A percentile compares a stretch with the other conserved stretches of the same genome.
These are phyloP conservation scores for Hypoxylon sp. DNA, from an alignment of 2,329 filamentous ascomycete genomes.

Conservation along the genomic window DNA sequence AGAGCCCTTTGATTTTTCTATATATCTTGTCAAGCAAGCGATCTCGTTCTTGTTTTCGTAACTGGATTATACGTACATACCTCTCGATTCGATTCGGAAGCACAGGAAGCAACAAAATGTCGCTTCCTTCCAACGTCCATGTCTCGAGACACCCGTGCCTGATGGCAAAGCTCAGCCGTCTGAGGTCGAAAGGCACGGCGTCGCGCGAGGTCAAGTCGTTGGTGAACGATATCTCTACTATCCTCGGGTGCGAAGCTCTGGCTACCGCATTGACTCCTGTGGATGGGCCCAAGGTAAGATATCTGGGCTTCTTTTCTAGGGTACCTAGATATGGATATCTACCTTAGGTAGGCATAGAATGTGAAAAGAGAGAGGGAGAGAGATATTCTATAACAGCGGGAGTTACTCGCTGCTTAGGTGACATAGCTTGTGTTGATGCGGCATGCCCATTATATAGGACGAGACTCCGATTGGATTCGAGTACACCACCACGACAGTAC, in stretches of 20 bases:
- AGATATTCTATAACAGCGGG: background rate
- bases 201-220: slow-evolving; percentile 83
- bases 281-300: slow-evolving; percentile 71
- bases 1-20: background rate
- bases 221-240: slow-evolving; percentile 86
- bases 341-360: too few relatives aligned
- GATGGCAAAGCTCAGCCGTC: slow-evolving; percentile 87
- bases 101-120: slow-evolving; percentile 40
- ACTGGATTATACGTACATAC: background rate
- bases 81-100: background rate
- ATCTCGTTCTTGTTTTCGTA: background rate
- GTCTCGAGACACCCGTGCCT: slow-evolving; percentile 89
- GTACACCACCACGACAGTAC: slow-evolving; percentile 74
- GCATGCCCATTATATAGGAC: slow-evolving; percentile 64
- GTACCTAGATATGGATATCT: too few relatives aligned
- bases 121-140: slow-evolving; percentile 73
- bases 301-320: slow-evolving; percentile 10
- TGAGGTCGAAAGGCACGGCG: slow-evolving; percentile 78
- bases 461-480: slow-evolving; percentile 81
- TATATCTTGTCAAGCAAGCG: background rate
- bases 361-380: too few relatives aligned
- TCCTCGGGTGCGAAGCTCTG: slow-evolving; percentile 86
- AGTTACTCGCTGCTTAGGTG: background rate
- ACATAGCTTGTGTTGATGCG: slow-evolving; percentile 8
- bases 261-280: slow-evolving; percentile 68